These are phyloP conservation scores for Primulina eburnea DNA, from an alignment of 257 asterid species.

Conservation along the genomic window DNA sequence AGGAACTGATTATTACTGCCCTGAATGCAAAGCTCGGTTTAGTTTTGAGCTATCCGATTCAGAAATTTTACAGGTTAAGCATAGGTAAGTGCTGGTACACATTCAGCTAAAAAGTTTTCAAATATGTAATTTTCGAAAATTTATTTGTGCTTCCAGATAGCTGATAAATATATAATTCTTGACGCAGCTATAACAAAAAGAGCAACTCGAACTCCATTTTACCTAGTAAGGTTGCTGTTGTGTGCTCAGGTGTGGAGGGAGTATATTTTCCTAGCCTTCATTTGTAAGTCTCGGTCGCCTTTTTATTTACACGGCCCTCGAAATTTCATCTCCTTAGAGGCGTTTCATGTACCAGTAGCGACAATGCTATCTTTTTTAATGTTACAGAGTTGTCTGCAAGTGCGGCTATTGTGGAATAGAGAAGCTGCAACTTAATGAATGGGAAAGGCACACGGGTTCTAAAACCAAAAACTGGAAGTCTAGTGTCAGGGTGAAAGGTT, in stretches of 20 bases:
- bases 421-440: conserved; percentile 86
- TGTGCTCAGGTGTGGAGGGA: conserved; percentile 89
- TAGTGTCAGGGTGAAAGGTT: conserved; percentile 83
- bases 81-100: conserved; percentile 51
- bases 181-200: conserved; percentile 65
- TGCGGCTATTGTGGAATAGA: conserved; percentile 91
- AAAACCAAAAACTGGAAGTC: conserved; percentile 85
- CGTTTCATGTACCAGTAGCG: conserved; percentile 22
- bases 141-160: conserved; percentile 16
- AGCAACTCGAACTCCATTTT: conserved; percentile 39
- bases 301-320: conserved; percentile 18
- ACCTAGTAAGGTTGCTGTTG: conserved; percentile 80
- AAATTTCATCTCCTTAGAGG: conserved; percentile 6
- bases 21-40: conserved; percentile 96
- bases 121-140: conserved; percentile 1
- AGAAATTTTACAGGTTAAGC: conserved; percentile 54
- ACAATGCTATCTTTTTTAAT: conserved; percentile 18
- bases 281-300: conserved; percentile 53
- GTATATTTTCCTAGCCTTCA: conserved; percentile 91
- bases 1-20: conserved; percentile 77
- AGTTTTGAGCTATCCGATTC: conserved; percentile 95
- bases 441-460: conserved; percentile 96
- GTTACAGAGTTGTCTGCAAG: conserved; percentile 91
- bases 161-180: conserved; percentile 28
- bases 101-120: conserved; percentile 16